Evolutionary conservation across 192 early-diverging fungal species (phyloP), one percentile per base, ranked within the genome.

Genomic region (Mortierella claussenii): DNA sequence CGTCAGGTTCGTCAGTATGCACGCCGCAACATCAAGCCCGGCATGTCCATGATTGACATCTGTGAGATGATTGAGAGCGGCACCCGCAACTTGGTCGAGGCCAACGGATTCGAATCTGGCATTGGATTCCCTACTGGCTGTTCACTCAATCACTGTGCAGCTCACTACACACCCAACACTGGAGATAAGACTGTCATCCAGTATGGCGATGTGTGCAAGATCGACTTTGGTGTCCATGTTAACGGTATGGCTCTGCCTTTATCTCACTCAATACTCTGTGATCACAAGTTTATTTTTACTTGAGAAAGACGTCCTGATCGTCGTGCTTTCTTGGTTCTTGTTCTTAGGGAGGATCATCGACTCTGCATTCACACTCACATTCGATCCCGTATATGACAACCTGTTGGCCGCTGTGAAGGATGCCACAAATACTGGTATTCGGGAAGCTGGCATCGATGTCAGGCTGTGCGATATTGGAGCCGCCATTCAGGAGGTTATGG

Each of bases 161-260:
- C 97, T 12, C 97, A 99, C 68, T 99, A 92, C 65, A 98, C 97
- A 24, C 97, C 97, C 2, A 99, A 98, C 70, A 87, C 93, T n/a
- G 97, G 97, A 9, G 96, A 99, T 65, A 92, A 89, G 58, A 96
- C 94, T 7, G 93, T 97, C 2, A 55, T 99, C 48, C 54, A 88
- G 56, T 86, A 96, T 43, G 95, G 89, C 43, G 97, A 98, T 83
- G 95, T 99, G 11, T 87, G 95, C 83, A 99, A 99, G 88, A 83
- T 99, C 23, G 97, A 99, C 78, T 94, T 99, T 83, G 97, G 97
- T 60, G 89, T 89, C 3, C 97, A 99, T 28, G 89, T 98, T 27
- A 92, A 93, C 58, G 96, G 92, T 88, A 79, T 40, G 30, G 37
- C 13, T 40, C 7, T 40, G n/a, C n/a, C n/a, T n/a, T n/a, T n/a